A percentile compares a stretch with the other conserved stretches of the same genome.
Evolutionary conservation across 768 basidiomycete genomes (phyloP).

Genomic region (Leccinum aurantiacum): DNA sequence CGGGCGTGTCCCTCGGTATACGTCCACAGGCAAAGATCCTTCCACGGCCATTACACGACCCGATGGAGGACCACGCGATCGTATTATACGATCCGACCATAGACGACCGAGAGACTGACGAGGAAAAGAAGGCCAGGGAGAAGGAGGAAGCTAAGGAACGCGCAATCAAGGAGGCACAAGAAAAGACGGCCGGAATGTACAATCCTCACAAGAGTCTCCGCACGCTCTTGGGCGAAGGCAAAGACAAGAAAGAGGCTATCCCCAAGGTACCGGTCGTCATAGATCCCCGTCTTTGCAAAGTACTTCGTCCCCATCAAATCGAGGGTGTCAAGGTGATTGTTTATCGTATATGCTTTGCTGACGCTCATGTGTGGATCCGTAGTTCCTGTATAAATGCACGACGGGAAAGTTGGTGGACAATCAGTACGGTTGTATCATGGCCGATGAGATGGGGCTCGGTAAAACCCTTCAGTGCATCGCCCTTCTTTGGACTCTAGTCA

Average conservation of each 20-base stretch:
- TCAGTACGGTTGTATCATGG: slow-evolving; percentile 97
- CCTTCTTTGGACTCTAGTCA: slow-evolving; percentile 91
- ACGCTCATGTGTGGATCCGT: slow-evolving; percentile 7
- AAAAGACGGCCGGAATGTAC: slow-evolving; percentile 71
- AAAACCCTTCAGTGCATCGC: slow-evolving; percentile 97
- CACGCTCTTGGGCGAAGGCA: slow-evolving; percentile 69
- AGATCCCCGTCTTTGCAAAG: slow-evolving; percentile 82
- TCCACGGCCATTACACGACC: slow-evolving; percentile 93
- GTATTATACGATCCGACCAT: slow-evolving; percentile 97
- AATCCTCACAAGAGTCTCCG: slow-evolving; percentile 94
- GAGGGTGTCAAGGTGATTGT: slow-evolving; percentile 89
- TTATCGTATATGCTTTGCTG: background rate
- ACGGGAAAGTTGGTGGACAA: slow-evolving; percentile 92
- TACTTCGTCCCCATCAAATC: slow-evolving; percentile 94
- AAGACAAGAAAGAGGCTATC: slow-evolving; percentile 60
- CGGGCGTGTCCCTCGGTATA: slow-evolving; percentile 80
- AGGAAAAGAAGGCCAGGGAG: slow-evolving; percentile 72
- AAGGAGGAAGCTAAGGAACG: slow-evolving; percentile 70
- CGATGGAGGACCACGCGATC: slow-evolving; percentile 97
- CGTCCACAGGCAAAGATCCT: slow-evolving; percentile 76
- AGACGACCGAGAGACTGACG: slow-evolving; percentile 88
- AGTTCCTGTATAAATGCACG: slow-evolving; percentile 96
- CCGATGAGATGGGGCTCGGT: slow-evolving; percentile 98
- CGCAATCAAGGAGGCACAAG: slow-evolving; percentile 60
- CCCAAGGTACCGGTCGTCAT: slow-evolving; percentile 96